Evolutionary conservation across 1,284 basidiomycete genomes (phyloP), one percentile per base, ranked within the genome.

Genomic region (Polyporus tsugae): DNA sequence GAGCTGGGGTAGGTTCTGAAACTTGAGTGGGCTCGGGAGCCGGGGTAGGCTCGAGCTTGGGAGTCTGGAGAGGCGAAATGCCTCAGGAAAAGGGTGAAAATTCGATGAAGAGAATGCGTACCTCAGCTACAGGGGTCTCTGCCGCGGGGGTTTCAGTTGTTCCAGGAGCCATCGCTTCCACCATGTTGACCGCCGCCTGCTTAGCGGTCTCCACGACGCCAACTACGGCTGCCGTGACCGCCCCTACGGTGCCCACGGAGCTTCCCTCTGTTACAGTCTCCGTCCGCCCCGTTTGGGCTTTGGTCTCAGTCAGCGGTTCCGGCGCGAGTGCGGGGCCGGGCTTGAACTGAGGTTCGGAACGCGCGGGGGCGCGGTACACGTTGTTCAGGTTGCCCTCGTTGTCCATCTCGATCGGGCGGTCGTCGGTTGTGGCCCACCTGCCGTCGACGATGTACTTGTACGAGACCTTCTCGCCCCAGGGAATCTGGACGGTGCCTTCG

Each of bases 361-460:
- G 87, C 64, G 85, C 81, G 4, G 89, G 89, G 0, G 91, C 85
- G 58, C 81, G 81, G 74, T 91, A 89, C 64, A 93, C 81, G 75
- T 95, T 94, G 79, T 95, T 95, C 29, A 90, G 77, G 77, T 91
- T 92, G 39, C 91, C 91, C 39, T 82, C 79, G 33, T 79, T 78
- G 74, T 94, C 93, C 1, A 78, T 74, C 77, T 91, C 91, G 63
- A 87, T 89, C 6, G 91, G 89, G 70, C 84, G 83, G 69, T 84
- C 83, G 55, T 85, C 82, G 63, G 84, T 83, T 59, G 86, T 85
- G 46, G 81, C 75, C 93, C 93, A 95, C 67, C 79, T 76, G 39
- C 90, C 91, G 75, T 95, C 93, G 64, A 95, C 92, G 77, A 94
- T 82, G 76, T 89, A 95, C 79, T 95, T 95, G 87, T 91, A 95